phyloP scores from a whole-genome alignment of 768 basidiomycete species.

The Galerina marginata region DNA sequence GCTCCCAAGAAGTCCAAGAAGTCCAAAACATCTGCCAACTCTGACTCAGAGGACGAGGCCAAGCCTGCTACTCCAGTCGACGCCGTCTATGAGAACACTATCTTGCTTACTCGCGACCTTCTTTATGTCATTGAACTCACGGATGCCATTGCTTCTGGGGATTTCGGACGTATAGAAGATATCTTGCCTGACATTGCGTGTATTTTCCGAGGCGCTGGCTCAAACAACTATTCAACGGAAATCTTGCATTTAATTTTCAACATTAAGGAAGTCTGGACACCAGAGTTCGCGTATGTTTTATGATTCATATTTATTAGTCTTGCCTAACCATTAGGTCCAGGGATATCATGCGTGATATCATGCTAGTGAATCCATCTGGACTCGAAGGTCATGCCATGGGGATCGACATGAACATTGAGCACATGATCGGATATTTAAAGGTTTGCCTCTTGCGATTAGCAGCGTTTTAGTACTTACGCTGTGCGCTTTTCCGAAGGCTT shows the following conservation, averaged over 20 bases:
- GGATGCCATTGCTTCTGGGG: slow-evolving; percentile 30
- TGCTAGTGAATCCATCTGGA: slow-evolving; percentile 38
- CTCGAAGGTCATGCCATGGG: slow-evolving; percentile 38
- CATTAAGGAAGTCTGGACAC: slow-evolving; percentile 38
- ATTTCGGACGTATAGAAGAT: slow-evolving; percentile 39
- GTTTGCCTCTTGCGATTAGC: slow-evolving; percentile 14
- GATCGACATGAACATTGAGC: slow-evolving; percentile 43
- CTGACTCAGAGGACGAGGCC: not conserved
- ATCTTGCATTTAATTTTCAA: slow-evolving; percentile 34
- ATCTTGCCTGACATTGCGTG: slow-evolving; percentile 29
- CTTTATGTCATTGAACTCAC: slow-evolving; percentile 35
- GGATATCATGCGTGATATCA: slow-evolving; percentile 41
- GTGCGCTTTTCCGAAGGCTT: slow-evolving; percentile 11
- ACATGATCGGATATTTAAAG: slow-evolving; percentile 40
- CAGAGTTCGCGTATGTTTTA: slow-evolving; percentile 32
- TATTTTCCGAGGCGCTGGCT: slow-evolving; percentile 36
- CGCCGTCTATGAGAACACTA: slow-evolving; percentile 23
- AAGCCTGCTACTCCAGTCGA: not conserved
- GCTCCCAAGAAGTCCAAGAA: not conserved
- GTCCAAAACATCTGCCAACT: too few relatives aligned
- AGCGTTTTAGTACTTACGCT: not conserved
- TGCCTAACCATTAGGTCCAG: slow-evolving; percentile 18
- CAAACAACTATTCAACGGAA: slow-evolving; percentile 38
- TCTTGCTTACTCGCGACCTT: slow-evolving; percentile 33
- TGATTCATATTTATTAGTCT: not conserved